These are phyloP conservation scores for Pelagomonas calceolata DNA, from an alignment of 108 stramenopile genomes.

Conservation along the genomic window DNA sequence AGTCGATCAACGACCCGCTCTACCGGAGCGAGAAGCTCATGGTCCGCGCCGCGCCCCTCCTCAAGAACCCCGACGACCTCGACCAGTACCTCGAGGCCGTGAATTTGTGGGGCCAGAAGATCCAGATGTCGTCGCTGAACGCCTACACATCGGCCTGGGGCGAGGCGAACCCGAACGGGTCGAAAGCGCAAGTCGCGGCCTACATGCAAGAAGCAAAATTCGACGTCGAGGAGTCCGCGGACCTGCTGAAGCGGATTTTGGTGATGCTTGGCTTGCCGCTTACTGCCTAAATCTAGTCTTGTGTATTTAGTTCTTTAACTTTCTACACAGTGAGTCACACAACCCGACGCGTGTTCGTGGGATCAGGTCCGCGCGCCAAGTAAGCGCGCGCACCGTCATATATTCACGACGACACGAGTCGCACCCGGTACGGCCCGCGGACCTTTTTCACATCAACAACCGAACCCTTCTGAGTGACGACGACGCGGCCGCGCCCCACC, in stretches of 20 bases:
- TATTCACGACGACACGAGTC: too few species aligned
- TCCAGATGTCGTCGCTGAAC: not conserved
- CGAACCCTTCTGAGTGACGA: not conserved
- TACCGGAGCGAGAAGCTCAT: not conserved
- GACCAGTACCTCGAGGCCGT: not conserved
- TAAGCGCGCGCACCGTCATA: too few species aligned
- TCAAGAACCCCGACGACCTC: not conserved
- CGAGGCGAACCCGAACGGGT: conserved; percentile 1
- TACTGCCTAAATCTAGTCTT: too few species aligned
- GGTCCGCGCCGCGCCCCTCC: not conserved
- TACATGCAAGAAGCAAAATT: not conserved
- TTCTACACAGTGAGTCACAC: too few species aligned
- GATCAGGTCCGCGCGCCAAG: too few species aligned
- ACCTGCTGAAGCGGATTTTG: not conserved
- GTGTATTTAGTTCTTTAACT: too few species aligned
- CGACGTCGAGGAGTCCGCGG: not conserved
- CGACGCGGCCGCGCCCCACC: not conserved
- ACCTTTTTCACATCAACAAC: not conserved
- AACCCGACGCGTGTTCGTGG: too few species aligned
- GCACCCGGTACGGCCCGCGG: not conserved
- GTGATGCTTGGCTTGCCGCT: too few species aligned
- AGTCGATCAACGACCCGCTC: conserved; percentile 1
- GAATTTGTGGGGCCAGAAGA: not conserved
- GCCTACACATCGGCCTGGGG: not conserved
- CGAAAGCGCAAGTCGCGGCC: not conserved